Base-by-base conservation (phyloP, 2,329 filamentous ascomycete genomes). In the Botrytis porri region DNA sequence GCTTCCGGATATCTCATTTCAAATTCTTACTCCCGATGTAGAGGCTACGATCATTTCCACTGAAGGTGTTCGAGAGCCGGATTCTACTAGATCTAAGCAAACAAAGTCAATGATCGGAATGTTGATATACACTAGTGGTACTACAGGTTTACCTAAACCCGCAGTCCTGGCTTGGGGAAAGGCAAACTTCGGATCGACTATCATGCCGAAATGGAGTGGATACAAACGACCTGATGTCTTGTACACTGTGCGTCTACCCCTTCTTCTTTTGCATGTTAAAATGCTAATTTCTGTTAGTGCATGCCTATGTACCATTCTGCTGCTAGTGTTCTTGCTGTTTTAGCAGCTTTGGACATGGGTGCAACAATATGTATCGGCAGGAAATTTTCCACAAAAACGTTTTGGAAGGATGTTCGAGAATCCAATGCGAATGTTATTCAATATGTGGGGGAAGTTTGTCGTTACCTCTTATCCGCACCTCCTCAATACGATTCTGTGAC, bases 221-320 rank as follows among this genome's bases (percentile, higher is more conserved):
- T 83, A 93, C n/a, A 86, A 84, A 20, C 82, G 84, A 2, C 84
- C 85, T 2, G 94, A 97, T 79, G 85, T 92, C 48, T 90, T 93
- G 79, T 95, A 94, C 80, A 95, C 93, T 20, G 90, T 91, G 85
- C 80, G 85, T 78, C 39, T 25, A 37, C 14, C 20, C 18, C 7
- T 18, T 35, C 32, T 35, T 14, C n/a, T 16, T 61, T 63, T 75
- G 73, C 41, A 22, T 39, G 43, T 62, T 9, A 14, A 66, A 51
- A 81, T 75, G 72, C 79, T 70, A 74, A 51, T 32, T 41, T 16
- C 48, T 48, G 18, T 35, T 63, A 93, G 90, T 91, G 91, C 73
- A 97, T 97, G 93, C 94, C 94, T 0, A 85, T 97, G 10, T 97
- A 97, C 80, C 94, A 97, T 83, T 91, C 92, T 59, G 93, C 94